Conservation (phyloP, 2,329 filamentous ascomycete species). For the Penicillium aurantiogriseum region DNA sequence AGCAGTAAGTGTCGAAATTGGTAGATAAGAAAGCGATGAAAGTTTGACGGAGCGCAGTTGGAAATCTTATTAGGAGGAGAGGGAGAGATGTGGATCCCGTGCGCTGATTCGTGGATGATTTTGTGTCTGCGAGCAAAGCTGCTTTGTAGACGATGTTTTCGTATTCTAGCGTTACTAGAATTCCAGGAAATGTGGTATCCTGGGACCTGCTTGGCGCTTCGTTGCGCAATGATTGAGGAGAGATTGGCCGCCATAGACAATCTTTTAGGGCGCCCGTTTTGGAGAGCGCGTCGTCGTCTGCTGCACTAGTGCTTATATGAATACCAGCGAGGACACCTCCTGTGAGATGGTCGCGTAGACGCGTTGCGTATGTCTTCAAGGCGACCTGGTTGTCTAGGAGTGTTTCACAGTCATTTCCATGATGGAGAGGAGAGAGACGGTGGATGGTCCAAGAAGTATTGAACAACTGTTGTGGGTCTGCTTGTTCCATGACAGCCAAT, state of each 20-base stretch:
- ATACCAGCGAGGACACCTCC: conserved; percentile 50
- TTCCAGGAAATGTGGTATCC: conserved; percentile 34
- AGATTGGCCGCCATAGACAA: conserved; percentile 46
- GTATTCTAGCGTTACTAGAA: conserved; percentile 51
- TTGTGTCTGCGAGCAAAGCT: conserved; percentile 47
- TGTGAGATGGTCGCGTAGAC: conserved; percentile 50
- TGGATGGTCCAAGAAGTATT: conserved; percentile 56
- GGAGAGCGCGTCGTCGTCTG: conserved; percentile 41
- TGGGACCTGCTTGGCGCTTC: conserved; percentile 27
- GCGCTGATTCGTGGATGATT: conserved; percentile 15
- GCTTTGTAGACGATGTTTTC: conserved; percentile 52
- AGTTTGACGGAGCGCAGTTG: conserved; percentile 49
- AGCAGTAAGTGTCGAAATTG: conserved; percentile 52
- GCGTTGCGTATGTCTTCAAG: conserved; percentile 48
- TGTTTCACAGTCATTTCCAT: conserved; percentile 40
- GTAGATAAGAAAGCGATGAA: conserved; percentile 51
- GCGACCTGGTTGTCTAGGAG: conserved; percentile 36
- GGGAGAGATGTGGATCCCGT: conserved; percentile 50
- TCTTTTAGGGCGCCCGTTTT: conserved; percentile 48
- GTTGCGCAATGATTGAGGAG: conserved; percentile 34
- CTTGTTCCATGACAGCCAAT: conserved; percentile 24
- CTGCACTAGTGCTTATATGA: conserved; percentile 35
- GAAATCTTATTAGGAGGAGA: conserved; percentile 52
- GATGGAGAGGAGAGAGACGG: conserved; percentile 55
- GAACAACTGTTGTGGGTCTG: conserved; percentile 44